Evolutionary conservation across 768 basidiomycete species (phyloP).

Genomic region (Podaxis mareebaensis): DNA sequence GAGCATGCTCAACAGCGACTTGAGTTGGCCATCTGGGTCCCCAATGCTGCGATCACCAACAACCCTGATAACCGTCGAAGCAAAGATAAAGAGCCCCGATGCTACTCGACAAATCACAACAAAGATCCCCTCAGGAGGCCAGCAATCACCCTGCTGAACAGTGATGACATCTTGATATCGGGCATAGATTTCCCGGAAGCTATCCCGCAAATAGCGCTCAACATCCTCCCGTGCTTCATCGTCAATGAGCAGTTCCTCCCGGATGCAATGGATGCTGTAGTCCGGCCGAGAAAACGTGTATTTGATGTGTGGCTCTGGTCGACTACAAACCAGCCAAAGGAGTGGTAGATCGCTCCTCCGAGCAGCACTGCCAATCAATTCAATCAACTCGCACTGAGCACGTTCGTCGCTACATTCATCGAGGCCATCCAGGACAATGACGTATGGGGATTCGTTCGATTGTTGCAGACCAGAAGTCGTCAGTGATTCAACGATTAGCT

Average conservation of each 20-base stretch:
- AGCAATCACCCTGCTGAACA: background rate
- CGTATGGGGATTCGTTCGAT: background rate
- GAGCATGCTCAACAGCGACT: background rate
- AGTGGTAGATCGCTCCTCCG: background rate
- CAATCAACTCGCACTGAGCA: background rate
- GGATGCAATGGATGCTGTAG: background rate
- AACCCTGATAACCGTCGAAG: background rate
- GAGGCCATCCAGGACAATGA: background rate
- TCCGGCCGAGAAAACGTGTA: background rate
- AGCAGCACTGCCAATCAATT: background rate
- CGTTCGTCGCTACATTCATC: conserved; percentile 1
- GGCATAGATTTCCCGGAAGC: background rate
- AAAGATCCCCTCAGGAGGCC: background rate
- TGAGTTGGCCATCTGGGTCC: conserved; percentile 2
- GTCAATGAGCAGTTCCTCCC: background rate
- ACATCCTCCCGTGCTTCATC: background rate
- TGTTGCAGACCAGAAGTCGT: background rate
- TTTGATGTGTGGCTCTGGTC: conserved; percentile 1
- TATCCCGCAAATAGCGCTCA: background rate
- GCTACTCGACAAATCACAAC: background rate
- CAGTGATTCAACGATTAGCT: background rate
- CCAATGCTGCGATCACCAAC: background rate
- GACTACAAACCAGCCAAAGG: background rate
- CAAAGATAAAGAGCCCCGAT: background rate
- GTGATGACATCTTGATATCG: background rate